phyloP scores from a whole-genome alignment of 2,329 filamentous ascomycete species.

The Endoconidiophora laricicola region DNA sequence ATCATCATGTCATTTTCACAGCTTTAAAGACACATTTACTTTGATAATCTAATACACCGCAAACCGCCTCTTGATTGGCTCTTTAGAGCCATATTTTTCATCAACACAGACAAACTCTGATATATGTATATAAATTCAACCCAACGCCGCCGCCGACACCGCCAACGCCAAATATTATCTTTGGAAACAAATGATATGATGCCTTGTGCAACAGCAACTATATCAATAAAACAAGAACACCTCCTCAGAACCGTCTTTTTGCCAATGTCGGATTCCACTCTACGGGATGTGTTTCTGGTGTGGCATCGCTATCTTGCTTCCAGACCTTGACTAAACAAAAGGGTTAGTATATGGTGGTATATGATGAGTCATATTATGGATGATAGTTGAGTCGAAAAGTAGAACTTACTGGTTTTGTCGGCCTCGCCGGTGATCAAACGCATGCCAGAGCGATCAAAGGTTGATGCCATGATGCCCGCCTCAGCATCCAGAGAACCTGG shows the following conservation, averaged over 20 bases:
- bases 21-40: not conserved
- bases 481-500: slow-evolving; percentile 89
- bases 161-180: not conserved
- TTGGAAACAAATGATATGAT: not conserved
- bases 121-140: not conserved
- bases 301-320: slow-evolving; percentile 85
- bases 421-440: slow-evolving; percentile 87
- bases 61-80: no score
- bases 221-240: not conserved
- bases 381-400: not conserved
- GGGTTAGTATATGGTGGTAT: not conserved
- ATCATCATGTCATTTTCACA: not conserved
- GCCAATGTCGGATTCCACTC: slow-evolving; percentile 64
- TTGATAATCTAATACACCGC: no score
- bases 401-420: slow-evolving; percentile 66
- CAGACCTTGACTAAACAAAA: slow-evolving; percentile 62
- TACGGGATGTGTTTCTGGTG: slow-evolving; percentile 76
- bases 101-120: not conserved
- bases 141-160: not conserved
- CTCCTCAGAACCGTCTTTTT: slow-evolving; percentile 8
- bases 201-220: not conserved
- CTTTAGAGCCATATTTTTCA: not conserved
- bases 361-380: slow-evolving; percentile 16
- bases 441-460: slow-evolving; percentile 76
- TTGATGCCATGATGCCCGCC: slow-evolving; percentile 85